phyloP scores from a whole-genome alignment of 176 grass and related monocot species.

The Hyparrhenia diplandra region DNA sequence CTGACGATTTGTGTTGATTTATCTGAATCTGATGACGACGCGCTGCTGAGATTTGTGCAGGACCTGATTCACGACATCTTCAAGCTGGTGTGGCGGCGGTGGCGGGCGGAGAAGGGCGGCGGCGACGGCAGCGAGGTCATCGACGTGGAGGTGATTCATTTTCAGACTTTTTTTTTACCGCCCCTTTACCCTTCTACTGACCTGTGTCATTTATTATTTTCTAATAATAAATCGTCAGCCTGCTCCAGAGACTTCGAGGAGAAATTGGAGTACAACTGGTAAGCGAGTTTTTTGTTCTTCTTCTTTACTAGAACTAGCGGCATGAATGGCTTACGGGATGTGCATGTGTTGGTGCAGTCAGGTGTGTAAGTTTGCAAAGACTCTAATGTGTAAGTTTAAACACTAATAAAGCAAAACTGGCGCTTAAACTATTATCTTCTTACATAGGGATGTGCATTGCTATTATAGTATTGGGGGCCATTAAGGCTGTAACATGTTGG shows the following conservation, averaged over 20 bases:
- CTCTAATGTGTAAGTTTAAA: not conserved
- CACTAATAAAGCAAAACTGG: not conserved
- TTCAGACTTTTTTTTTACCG: not conserved
- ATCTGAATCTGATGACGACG: too few species aligned
- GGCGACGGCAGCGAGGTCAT: slow-evolving; percentile 11
- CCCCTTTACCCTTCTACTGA: not conserved
- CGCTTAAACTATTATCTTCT: not conserved
- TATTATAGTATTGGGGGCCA: too few species aligned
- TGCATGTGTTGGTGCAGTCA: not conserved
- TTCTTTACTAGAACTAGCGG: not conserved
- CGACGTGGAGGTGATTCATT: slow-evolving; percentile 47
- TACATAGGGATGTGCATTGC: not conserved
- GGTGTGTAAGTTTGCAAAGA: not conserved
- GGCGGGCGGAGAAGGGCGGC: slow-evolving; percentile 24
- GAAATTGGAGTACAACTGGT: slow-evolving; percentile 59
- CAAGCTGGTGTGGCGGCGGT: slow-evolving; percentile 74
- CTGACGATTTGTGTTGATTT: not conserved
- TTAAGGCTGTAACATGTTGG: not conserved
- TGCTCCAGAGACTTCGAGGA: slow-evolving; percentile 50
- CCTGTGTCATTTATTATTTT: not conserved
- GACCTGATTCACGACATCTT: slow-evolving; percentile 76
- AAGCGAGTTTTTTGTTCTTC: not conserved
- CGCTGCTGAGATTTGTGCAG: slow-evolving; percentile 25
- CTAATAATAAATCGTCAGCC: slow-evolving; percentile 29
- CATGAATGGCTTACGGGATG: not conserved